Evolutionary conservation across 2,329 filamentous ascomycete species (phyloP), one percentile per base, ranked within the genome.

Genomic region (Fusarium globosum): DNA sequence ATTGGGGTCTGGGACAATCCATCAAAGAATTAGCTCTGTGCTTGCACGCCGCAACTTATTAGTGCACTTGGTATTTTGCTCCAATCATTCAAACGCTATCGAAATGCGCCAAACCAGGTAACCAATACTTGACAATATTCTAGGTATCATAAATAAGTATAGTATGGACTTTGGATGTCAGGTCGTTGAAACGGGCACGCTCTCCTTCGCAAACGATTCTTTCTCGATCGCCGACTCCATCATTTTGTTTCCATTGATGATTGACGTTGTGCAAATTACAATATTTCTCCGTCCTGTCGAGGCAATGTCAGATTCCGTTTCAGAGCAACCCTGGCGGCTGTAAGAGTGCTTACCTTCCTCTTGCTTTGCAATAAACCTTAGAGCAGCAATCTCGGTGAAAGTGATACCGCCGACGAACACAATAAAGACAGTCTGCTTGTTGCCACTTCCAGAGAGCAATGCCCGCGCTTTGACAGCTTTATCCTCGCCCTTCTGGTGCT

Each of bases 401-500:
- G 95, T 98, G 62, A 99, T 93, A 4, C 96, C 97, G n/a, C 96
- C 96, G 23, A 99, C 85, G 83, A 98, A 98, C 76, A 98, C 97
- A n/a, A 99, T 92, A 79, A 98, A 94, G 2, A 97, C 92, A 1
- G 93, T 96, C 85, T 97, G 97, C 81, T 91, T 91, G 57, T 90
- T 90, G 21, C 89, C 89, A 6, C 94, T 94, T 1, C 95, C 94
- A 52, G 94, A 94, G 43, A 99, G 85, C 33, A 97, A 89, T 68
- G 94, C 92, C 64, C 95, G 88, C 21, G 96, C 96, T 78, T 96
- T 95, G 38, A 96, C 91, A 3, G 95, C 95, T 81, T 96, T 97
- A 79, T 98, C 95, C 78, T 97, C 94, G 6, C 95, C 95, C 78
- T 94, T 96, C 80, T 99, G 96, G 46, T 93, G 87, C 78, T 97